A percentile compares a stretch with the other conserved stretches of the same genome.
Evolutionary conservation across 2,329 filamentous ascomycete genomes (phyloP).

Genomic region (Lizonia empirigonia): DNA sequence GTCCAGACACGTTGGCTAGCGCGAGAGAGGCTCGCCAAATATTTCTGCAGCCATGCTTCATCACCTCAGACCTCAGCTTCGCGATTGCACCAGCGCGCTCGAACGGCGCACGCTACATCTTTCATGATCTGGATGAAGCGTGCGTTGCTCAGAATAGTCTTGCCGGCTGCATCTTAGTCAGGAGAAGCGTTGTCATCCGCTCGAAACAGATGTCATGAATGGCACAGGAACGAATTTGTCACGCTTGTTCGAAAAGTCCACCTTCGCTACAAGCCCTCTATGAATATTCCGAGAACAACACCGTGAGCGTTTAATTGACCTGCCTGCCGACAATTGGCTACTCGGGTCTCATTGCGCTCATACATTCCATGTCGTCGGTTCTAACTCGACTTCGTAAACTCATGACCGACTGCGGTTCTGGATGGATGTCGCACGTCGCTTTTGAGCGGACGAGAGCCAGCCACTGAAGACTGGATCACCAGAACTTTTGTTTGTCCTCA

Average conservation of each 20-base stretch:
- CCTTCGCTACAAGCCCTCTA: slow-evolving; percentile 49
- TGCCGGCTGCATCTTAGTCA: background rate
- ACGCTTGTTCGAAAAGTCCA: slow-evolving; percentile 46
- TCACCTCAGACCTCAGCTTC: background rate
- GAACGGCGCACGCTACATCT: background rate
- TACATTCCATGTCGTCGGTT: slow-evolving; percentile 35
- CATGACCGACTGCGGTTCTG: too few relatives aligned
- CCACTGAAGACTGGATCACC: too few relatives aligned
- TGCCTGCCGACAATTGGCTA: slow-evolving; percentile 43
- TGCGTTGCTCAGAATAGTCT: background rate
- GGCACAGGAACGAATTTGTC: slow-evolving; percentile 48
- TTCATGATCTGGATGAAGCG: background rate
- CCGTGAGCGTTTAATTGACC: slow-evolving; percentile 48
- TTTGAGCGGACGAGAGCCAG: too few relatives aligned
- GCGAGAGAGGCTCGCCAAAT: slow-evolving; percentile 3
- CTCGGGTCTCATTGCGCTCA: slow-evolving; percentile 48
- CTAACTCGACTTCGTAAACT: too few relatives aligned
- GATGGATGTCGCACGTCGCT: too few relatives aligned
- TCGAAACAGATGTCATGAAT: background rate
- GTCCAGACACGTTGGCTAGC: background rate
- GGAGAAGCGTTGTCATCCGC: background rate
- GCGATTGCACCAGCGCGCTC: background rate
- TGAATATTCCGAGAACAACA: slow-evolving; percentile 47
- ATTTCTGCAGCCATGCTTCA: slow-evolving; percentile 8
- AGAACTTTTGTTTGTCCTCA: too few relatives aligned